Evolutionary conservation across 2,329 filamentous ascomycete species (phyloP).

Genomic region (Epicoccum nigrum): DNA sequence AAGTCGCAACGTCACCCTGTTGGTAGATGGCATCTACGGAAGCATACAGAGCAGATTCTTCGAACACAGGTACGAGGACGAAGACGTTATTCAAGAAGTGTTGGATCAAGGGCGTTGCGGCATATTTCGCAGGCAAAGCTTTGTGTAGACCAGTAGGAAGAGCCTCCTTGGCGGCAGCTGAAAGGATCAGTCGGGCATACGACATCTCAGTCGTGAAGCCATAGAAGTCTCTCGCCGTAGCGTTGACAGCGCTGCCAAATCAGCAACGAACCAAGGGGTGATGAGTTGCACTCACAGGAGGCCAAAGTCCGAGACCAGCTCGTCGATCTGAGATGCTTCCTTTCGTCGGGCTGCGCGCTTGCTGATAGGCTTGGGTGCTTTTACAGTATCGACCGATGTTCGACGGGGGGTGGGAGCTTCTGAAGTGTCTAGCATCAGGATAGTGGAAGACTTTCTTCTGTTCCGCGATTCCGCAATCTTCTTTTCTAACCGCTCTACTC

Average conservation of each 20-base stretch:
- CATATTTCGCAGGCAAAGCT: conserved; percentile 72
- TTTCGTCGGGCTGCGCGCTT: conserved; percentile 56
- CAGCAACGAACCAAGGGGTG: neutral
- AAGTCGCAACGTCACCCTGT: conserved; percentile 64
- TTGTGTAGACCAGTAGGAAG: conserved; percentile 66
- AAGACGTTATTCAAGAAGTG: conserved; percentile 86
- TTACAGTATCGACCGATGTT: conserved; percentile 45
- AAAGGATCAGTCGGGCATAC: conserved; percentile 85
- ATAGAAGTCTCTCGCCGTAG: conserved; percentile 92
- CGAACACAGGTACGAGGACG: conserved; percentile 79
- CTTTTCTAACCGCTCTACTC: conserved; percentile 85
- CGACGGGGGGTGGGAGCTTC: conserved; percentile 61
- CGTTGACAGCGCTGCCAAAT: conserved; percentile 78
- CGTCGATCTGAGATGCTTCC: conserved; percentile 87
- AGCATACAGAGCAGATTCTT: conserved; percentile 77
- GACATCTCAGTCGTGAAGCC: conserved; percentile 88
- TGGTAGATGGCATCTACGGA: conserved; percentile 84
- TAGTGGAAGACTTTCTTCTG: conserved; percentile 73
- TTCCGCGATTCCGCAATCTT: conserved; percentile 70
- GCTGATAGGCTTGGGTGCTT: conserved; percentile 39
- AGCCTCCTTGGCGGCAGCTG: conserved; percentile 77
- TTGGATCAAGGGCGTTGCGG: conserved; percentile 72
- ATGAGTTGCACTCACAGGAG: conserved; percentile 68
- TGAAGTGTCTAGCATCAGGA: conserved; percentile 66
- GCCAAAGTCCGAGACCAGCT: conserved; percentile 91